Percentiles rank a stretch among this genome's conserved stretches.
These are phyloP conservation scores for Aeminium ludgeri DNA, from an alignment of 495 filamentous ascomycete genomes.

Conservation along the genomic window DNA sequence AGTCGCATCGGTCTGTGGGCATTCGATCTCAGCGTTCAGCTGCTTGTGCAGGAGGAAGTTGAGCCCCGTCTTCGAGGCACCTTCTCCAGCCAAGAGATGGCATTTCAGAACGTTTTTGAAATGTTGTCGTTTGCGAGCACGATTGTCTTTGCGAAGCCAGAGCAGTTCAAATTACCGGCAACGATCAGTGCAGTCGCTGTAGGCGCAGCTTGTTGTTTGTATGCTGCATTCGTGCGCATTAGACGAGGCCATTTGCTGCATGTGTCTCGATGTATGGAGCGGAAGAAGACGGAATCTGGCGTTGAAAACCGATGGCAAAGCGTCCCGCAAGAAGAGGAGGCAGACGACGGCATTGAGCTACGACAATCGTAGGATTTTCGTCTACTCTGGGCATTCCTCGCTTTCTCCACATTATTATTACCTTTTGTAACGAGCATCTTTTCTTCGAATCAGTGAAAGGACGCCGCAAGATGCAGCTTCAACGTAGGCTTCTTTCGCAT, in stretches of 20 bases:
- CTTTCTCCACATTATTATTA: too few relatives aligned
- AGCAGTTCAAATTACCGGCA: conserved; percentile 44
- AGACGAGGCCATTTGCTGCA: conserved; percentile 50
- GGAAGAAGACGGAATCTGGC: too few relatives aligned
- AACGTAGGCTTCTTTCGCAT: too few relatives aligned
- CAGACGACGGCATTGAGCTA: not conserved
- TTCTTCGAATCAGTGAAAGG: too few relatives aligned
- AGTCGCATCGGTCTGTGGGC: conserved; percentile 52
- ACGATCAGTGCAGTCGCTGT: conserved; percentile 39
- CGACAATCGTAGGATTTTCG: too few relatives aligned
- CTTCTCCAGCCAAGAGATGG: conserved; percentile 46
- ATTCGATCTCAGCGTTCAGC: conserved; percentile 49
- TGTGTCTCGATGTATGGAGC: conserved; percentile 1
- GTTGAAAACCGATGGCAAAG: too few relatives aligned
- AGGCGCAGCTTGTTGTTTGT: conserved; percentile 31
- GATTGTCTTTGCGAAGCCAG: conserved; percentile 38
- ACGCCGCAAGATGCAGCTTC: too few relatives aligned
- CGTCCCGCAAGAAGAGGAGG: not conserved
- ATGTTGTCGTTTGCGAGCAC: conserved; percentile 44
- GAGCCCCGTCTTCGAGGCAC: conserved; percentile 32
- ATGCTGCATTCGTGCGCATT: conserved; percentile 38
- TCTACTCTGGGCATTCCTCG: too few relatives aligned
- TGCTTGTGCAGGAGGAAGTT: conserved; percentile 41
- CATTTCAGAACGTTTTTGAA: conserved; percentile 51
- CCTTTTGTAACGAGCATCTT: too few relatives aligned